Conservation (phyloP, 768 basidiomycete genomes). For the Leccinum barrowsii region DNA sequence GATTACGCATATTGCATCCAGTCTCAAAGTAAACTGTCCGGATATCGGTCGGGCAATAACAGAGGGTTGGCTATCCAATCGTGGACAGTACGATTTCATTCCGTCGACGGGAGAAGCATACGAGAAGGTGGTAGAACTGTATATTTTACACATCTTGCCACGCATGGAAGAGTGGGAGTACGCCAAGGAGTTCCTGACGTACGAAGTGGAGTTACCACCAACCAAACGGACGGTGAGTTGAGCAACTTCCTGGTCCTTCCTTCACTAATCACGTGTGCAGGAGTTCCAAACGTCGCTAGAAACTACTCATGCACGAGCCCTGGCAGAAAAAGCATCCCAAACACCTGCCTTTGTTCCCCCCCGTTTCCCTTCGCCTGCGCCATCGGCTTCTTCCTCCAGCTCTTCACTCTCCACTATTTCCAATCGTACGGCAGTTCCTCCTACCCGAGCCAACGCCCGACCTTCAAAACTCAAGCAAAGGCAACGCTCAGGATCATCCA, state of each 20-base stretch:
- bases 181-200: conserved; percentile 68
- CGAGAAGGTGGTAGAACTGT: conserved; percentile 71
- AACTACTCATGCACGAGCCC: conserved; percentile 19
- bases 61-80: conserved; percentile 74
- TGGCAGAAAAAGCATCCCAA: conserved; percentile 23
- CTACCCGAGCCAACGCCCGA: neutral
- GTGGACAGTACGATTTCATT: conserved; percentile 37
- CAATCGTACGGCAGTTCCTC: conserved; percentile 67
- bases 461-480: conserved; percentile 14
- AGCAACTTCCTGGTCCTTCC: neutral
- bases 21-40: conserved; percentile 61
- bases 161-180: conserved; percentile 78
- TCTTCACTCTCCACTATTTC: conserved; percentile 72
- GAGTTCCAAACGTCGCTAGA: conserved; percentile 33
- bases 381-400: conserved; percentile 55
- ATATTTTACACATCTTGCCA: conserved; percentile 70
- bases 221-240: conserved; percentile 50
- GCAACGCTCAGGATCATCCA: conserved; percentile 19
- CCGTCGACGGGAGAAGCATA: conserved; percentile 52
- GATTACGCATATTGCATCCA: conserved; percentile 65
- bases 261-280: conserved; percentile 12
- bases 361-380: conserved; percentile 44
- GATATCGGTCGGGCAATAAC: conserved; percentile 60
- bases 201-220: conserved; percentile 60
- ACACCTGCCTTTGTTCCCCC: conserved; percentile 24